Evolutionary conservation across 805 yeast species (phyloP), one percentile per base, ranked within the genome.

Genomic region (Myxozyma udenii): DNA sequence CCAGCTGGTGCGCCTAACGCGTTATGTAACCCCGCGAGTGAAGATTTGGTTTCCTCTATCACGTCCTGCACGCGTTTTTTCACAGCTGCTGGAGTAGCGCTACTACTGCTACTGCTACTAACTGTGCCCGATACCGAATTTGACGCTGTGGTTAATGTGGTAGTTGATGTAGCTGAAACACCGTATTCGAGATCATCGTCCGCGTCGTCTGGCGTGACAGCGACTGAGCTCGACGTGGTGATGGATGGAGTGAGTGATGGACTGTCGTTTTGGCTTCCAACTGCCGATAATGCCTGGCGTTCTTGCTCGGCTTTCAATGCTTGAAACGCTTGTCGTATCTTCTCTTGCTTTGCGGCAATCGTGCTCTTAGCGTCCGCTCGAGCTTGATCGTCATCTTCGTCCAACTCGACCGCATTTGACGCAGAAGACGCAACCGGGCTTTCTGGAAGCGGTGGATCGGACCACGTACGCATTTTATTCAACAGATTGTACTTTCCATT

Each of bases 401-500:
- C 16, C 11, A 6, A 6, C 7, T 36, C 48, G 7, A 14, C 41
- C 24, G 22, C 23, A 3, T 14, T 36, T 3, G 41, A 14, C 2
- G n/a, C 25, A 6, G 14, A 14, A 7, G 5, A 12, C 7, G 33
- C 7, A 4, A 22, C 36, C 3, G 49, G 42, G 9, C 12, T 9
- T 28, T 28, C 33, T 9, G 33, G 33, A 9, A 9, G 9, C 6
- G 37, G 37, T 5, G 59, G 48, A 57, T 79, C 87, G 46, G 79
- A 80, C 95, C 96, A 88, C 24, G 85, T 84, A 37, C 75, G 77
- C 57, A 90, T 63, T 36, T 75, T 77, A 0, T 91, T 84, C 58
- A 77, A 70, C 47, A 89, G 70, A 36, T 64, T 65, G 64, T 82
- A 89, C 54, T 78, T 74, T 21, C 64, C 62, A 0, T 72, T 72